Conservation (phyloP, 768 basidiomycete species). For the Agaricus subrufescens region DNA sequence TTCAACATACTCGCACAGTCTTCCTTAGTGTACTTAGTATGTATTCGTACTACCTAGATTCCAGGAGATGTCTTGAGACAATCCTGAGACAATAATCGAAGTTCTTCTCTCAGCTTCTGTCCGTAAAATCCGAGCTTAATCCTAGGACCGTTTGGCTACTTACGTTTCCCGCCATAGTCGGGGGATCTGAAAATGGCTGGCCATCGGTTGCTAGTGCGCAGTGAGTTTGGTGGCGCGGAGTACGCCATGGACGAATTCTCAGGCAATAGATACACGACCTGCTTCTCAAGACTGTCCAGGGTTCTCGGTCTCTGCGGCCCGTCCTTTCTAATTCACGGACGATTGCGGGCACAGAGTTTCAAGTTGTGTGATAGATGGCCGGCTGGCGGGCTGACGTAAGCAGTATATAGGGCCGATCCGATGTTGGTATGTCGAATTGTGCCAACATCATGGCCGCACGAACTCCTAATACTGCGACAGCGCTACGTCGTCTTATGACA, state of each 20-base stretch:
- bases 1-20: not conserved
- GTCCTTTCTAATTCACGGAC: too few relatives aligned
- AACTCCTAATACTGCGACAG: conserved; percentile 57
- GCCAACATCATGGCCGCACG: conserved; percentile 37
- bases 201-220: conserved; percentile 2
- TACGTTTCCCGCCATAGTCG: conserved; percentile 1
- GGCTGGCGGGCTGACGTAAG: too few relatives aligned
- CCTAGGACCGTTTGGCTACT: not conserved
- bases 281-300: not conserved
- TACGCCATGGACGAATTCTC: not conserved
- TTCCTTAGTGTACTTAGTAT: not conserved
- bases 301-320: not conserved
- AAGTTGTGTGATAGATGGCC: too few relatives aligned
- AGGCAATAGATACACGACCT: not conserved
- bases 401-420: too few relatives aligned
- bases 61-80: not conserved
- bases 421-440: not conserved
- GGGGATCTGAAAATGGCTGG: not conserved
- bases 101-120: not conserved
- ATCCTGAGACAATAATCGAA: not conserved
- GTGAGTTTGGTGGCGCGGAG: not conserved
- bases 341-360: not conserved
- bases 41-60: not conserved
- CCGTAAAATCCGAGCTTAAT: conserved; percentile 6
- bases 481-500: conserved; percentile 84